Conservation (phyloP, 2,329 filamentous ascomycete species). For the Verticillium zaregamsianum region DNA sequence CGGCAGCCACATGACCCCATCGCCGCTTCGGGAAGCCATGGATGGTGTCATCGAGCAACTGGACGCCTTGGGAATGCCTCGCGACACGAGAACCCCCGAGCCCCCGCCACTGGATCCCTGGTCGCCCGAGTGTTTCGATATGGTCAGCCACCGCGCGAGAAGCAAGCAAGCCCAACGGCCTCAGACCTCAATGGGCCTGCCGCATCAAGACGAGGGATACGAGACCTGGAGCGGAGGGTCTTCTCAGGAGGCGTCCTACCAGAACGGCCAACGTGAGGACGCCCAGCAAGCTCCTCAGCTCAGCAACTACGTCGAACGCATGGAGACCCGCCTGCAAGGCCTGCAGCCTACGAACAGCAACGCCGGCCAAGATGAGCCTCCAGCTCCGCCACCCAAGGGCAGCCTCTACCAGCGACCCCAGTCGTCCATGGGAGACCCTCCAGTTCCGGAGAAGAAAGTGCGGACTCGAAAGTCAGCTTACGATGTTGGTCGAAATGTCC, state of each 20-base stretch:
- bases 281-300: conserved; percentile 64
- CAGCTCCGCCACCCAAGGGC: conserved; percentile 60
- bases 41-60: conserved; percentile 96
- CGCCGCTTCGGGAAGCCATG: conserved; percentile 90
- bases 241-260: conserved; percentile 41
- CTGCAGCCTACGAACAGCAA: conserved; percentile 56
- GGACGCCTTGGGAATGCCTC: conserved; percentile 72
- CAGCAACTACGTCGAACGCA: conserved; percentile 83
- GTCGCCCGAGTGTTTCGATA: conserved; percentile 83
- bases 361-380: conserved; percentile 47
- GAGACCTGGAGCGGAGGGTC: conserved; percentile 55
- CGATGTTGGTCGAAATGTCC: conserved; percentile 65
- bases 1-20: conserved; percentile 71
- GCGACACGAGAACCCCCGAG: conserved; percentile 50
- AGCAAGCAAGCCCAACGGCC: conserved; percentile 43
- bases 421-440: conserved; percentile 48
- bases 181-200: conserved; percentile 71
- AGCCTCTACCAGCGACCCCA: conserved; percentile 50
- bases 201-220: conserved; percentile 56
- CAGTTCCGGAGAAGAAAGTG: conserved; percentile 41
- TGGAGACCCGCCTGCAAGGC: conserved; percentile 76
- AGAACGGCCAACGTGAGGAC: conserved; percentile 36
- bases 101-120: conserved; percentile 64
- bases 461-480: conserved; percentile 71
- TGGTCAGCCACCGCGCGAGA: conserved; percentile 39